Conservation (phyloP, 768 basidiomycete genomes). For the Russula vinacea region DNA sequence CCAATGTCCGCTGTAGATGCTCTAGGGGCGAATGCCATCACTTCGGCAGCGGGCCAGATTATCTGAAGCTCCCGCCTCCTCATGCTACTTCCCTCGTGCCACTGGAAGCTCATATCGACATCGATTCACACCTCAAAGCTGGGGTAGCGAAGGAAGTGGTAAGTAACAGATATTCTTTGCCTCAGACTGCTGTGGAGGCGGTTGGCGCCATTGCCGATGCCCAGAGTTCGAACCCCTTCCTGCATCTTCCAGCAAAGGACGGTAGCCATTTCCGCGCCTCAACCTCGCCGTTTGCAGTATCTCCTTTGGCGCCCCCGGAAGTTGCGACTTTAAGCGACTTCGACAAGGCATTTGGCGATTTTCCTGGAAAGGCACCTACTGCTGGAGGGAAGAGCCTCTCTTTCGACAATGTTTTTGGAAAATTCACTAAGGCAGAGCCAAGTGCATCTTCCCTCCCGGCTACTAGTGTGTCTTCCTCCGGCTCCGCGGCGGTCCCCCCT, state of each 20-base stretch:
- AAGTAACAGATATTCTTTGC: constrained; percentile 18
- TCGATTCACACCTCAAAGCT: constrained; percentile 46
- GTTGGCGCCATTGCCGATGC: background rate
- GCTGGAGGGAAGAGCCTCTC: constrained; percentile 46
- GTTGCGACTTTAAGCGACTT: constrained; percentile 52
- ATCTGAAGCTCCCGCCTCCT: constrained; percentile 12
- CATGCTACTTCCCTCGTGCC: constrained; percentile 12
- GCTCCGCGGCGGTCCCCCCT: constrained; percentile 21
- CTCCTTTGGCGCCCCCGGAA: constrained; percentile 19
- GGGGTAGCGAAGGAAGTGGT: constrained; percentile 1
- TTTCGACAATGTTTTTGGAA: constrained; percentile 65
- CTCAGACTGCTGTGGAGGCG: background rate
- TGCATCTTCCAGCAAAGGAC: constrained; percentile 18
- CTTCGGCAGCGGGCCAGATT: constrained; percentile 19
- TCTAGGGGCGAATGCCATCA: constrained; percentile 1
- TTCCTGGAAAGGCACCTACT: constrained; percentile 41
- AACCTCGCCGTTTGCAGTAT: constrained; percentile 22
- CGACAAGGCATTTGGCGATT: constrained; percentile 68
- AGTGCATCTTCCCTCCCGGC: constrained; percentile 4
- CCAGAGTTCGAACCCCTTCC: constrained; percentile 19
- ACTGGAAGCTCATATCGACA: constrained; percentile 42
- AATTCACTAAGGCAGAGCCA: constrained; percentile 45
- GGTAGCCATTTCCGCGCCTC: constrained; percentile 16
- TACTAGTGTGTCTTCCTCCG: background rate
- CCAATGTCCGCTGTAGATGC: constrained; percentile 43